phyloP scores from a whole-genome alignment of 192 early-diverging fungal genomes.

The Coemansia furcata region DNA sequence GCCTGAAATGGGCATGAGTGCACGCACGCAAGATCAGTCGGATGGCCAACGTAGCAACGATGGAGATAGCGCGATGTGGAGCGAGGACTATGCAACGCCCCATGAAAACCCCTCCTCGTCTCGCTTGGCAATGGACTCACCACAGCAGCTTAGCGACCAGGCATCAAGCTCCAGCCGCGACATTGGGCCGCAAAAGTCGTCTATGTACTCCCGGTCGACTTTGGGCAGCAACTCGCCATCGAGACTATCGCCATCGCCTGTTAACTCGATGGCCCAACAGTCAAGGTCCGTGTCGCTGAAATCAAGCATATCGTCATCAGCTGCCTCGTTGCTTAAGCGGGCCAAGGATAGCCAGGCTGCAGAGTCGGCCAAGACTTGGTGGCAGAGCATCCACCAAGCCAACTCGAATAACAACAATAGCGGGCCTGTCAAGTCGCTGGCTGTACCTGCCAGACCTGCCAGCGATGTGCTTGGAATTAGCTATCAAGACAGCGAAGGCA shows the following conservation, averaged over 20 bases:
- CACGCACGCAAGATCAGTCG: not conserved
- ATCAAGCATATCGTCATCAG: constrained; percentile 27
- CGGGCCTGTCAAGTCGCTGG: not conserved
- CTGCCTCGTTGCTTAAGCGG: constrained; percentile 36
- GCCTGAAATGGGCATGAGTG: not conserved
- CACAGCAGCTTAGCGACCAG: constrained; percentile 11
- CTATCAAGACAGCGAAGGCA: not conserved
- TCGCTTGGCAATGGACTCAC: constrained; percentile 19
- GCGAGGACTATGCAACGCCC: not conserved
- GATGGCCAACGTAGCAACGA: not conserved
- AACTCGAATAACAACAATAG: not conserved
- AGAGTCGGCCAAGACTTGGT: constrained; percentile 49
- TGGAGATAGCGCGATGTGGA: not conserved
- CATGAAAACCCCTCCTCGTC: not conserved
- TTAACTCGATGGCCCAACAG: constrained; percentile 3
- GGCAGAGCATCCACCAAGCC: constrained; percentile 40
- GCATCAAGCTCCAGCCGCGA: constrained; percentile 20
- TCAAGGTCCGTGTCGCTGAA: constrained; percentile 19
- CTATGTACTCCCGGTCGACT: not conserved
- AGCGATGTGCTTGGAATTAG: constrained; percentile 1
- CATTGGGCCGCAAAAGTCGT: not conserved
- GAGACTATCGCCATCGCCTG: constrained; percentile 8
- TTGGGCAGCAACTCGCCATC: not conserved
- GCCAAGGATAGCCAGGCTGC: constrained; percentile 50
- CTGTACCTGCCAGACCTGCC: not conserved